These are phyloP conservation scores for Scedosporium boydii DNA, from an alignment of 2,329 filamentous ascomycete species.

Conservation along the genomic window DNA sequence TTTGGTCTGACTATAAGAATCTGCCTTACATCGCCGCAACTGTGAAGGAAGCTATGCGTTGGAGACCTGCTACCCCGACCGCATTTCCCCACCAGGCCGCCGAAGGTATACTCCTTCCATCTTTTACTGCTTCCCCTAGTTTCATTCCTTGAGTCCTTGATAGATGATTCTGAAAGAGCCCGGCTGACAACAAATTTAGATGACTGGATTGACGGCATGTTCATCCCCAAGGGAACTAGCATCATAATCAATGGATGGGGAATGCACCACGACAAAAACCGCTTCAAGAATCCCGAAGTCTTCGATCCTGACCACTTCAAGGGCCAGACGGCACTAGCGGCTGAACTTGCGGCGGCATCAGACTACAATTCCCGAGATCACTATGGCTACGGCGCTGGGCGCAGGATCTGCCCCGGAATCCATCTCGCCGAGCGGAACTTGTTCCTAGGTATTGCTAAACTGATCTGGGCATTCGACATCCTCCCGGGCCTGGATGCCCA, in stretches of 20 bases:
- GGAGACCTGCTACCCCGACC: conserved; percentile 25
- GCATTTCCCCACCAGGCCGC: conserved; percentile 26
- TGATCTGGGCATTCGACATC: conserved; percentile 35
- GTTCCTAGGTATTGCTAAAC: conserved; percentile 23
- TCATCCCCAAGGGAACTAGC: conserved; percentile 27
- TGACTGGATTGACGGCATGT: conserved; percentile 26
- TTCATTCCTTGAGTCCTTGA: too few relatives aligned
- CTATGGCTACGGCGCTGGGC: conserved; percentile 35
- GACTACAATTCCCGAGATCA: conserved; percentile 24
- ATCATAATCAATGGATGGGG: conserved; percentile 25
- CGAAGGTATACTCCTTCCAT: conserved; percentile 6
- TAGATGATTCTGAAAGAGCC: background rate
- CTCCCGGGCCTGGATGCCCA: conserved; percentile 7
- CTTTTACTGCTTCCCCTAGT: background rate
- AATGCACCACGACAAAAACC: conserved; percentile 21
- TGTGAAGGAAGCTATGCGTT: conserved; percentile 32
- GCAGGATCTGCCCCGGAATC: conserved; percentile 34
- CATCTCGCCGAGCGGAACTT: conserved; percentile 38
- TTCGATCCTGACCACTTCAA: conserved; percentile 20
- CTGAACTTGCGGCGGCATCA: conserved; percentile 16
- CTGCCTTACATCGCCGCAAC: conserved; percentile 30
- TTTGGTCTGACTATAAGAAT: conserved; percentile 23
- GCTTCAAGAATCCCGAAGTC: conserved; percentile 15
- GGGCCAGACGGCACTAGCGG: conserved; percentile 17
- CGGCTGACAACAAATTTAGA: conserved; percentile 15